Evolutionary conservation across 2,329 filamentous ascomycete genomes (phyloP), one percentile per base, ranked within the genome.

Genomic region (Cladorrhinum sp.): DNA sequence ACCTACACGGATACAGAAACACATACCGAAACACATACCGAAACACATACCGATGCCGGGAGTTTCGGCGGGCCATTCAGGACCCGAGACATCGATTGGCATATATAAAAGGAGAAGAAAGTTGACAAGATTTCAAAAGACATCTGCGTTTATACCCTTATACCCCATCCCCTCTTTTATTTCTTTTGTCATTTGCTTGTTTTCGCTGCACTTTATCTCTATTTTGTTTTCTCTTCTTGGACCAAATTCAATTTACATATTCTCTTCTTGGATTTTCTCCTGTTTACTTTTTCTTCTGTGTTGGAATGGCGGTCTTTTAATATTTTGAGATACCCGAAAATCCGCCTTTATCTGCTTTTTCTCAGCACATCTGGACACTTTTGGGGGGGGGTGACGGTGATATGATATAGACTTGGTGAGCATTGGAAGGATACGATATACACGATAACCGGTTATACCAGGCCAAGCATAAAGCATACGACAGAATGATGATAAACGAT

Each of bases 251-350:
- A 25, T 45, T 54, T 59, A 32, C 32, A 41, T 20, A 45, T 59
- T 25, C 22, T 32, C 20, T 45, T 45, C n/a, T 45, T 41, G 6
- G 6, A 7, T 41, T 9, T 53, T 22, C 55, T 50, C 25, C 24
- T 36, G 50, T 18, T 20, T n/a, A 16, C 20, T 24, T n/a, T 27
- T 38, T 49, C 4, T 24, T 41, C 13, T 29, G 3, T 25, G 38
- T 45, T 57, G 49, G 41, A 36, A 32, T 57, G 62, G 65, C 62
- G 65, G 65, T 38, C 22, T 55, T 36, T 45, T 68, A 67, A 66
- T 66, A 61, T 45, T 36, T 53, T 55, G 54, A 66, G 63, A 66
- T 68, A 68, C 66, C 66, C 65, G 24, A 52, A 64, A 56, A 62
- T 58, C 56, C 57, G 55, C 41, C 27, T 58, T 55, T 38, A 29